Conservation (phyloP, 306 rosid genomes). For the Cicer yamashitae region DNA sequence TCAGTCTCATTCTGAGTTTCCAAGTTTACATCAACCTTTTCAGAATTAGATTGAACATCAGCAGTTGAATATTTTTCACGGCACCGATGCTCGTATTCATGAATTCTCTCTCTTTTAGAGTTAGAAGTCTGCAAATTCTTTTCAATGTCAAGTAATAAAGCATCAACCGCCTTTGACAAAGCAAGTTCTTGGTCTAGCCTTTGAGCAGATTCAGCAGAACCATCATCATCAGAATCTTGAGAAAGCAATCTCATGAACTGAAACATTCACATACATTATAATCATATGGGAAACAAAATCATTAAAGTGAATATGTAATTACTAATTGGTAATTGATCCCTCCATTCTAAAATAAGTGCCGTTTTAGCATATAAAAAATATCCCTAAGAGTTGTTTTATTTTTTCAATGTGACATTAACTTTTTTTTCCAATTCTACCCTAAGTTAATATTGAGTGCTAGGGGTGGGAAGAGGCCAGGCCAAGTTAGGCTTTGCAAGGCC, state of each 20-base stretch:
- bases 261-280: conserved; percentile 42
- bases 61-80: conserved; percentile 65
- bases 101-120: conserved; percentile 63
- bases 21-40: conserved; percentile 45
- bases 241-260: conserved; percentile 83
- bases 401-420: too few species aligned
- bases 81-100: conserved; percentile 65
- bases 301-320: background rate
- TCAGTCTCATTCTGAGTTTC: conserved; percentile 44
- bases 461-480: too few species aligned
- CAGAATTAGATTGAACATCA: conserved; percentile 54
- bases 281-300: background rate
- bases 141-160: conserved; percentile 60
- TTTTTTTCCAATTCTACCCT: too few species aligned
- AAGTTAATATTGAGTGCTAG: too few species aligned
- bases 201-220: conserved; percentile 65
- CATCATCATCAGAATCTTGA: conserved; percentile 61
- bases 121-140: conserved; percentile 46
- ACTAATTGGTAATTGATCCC: too few species aligned
- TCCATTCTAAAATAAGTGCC: too few species aligned
- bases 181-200: conserved; percentile 70
- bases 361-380: too few species aligned
- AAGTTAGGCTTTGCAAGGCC: too few species aligned
- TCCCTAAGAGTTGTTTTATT: too few species aligned
- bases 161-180: conserved; percentile 70